A percentile compares a stretch with the other conserved stretches of the same genome.
These are phyloP conservation scores for Allium sativum DNA, from an alignment of 106 monocot genomes.

Conservation along the genomic window DNA sequence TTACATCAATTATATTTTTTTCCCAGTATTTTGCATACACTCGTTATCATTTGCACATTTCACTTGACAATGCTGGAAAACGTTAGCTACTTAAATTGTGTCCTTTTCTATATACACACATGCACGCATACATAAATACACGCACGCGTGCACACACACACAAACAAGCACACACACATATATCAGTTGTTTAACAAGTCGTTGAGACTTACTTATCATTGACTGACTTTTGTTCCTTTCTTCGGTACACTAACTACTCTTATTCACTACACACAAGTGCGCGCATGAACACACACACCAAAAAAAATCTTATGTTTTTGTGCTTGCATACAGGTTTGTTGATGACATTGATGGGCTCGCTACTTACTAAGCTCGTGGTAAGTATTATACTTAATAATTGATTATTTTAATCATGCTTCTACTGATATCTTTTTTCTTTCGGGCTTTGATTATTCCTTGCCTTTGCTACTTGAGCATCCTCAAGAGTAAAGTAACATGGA, in stretches of 20 bases:
- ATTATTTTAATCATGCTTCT: not conserved
- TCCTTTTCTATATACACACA: no score
- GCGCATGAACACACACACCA: not conserved
- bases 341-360: conserved; percentile 84
- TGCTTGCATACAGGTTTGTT: conserved; percentile 58
- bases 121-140: no score
- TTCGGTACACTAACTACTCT: conserved; percentile 47
- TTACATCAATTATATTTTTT: no score
- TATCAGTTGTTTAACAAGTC: no score
- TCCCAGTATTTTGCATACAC: no score
- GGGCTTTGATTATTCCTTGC: conserved; percentile 85
- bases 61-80: no score
- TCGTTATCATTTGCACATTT: no score
- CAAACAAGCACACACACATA: no score
- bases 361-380: conserved; percentile 92
- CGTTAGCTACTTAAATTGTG: no score
- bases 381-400: conserved; percentile 2
- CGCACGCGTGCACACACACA: no score
- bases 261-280: not conserved
- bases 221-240: conserved; percentile 72
- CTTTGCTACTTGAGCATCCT: conserved; percentile 68
- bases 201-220: no score
- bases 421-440: conserved; percentile 9
- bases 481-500: conserved; percentile 42
- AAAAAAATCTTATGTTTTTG: not conserved